A percentile compares a stretch with the other conserved stretches of the same genome.
These are phyloP conservation scores for Aurantiochytrium sp. DNA, from an alignment of 108 stramenopile species.

Conservation along the genomic window DNA sequence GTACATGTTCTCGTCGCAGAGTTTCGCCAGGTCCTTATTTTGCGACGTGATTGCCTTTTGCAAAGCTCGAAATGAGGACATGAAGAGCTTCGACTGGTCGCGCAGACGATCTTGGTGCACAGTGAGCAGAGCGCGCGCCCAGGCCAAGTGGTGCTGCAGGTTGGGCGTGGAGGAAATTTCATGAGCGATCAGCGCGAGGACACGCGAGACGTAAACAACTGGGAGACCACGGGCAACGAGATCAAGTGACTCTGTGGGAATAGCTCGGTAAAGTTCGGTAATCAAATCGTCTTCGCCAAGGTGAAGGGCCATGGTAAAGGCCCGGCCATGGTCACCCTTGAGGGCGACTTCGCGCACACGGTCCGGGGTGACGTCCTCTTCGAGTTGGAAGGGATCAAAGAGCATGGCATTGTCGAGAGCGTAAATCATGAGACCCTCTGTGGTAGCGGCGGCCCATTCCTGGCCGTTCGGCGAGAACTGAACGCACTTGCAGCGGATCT, in stretches of 20 bases:
- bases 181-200: neutral
- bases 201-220: neutral
- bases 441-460: constrained; percentile 49
- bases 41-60: neutral
- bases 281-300: constrained; percentile 31
- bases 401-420: constrained; percentile 40
- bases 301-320: constrained; percentile 42
- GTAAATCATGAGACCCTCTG: constrained; percentile 47
- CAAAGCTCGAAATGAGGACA: neutral
- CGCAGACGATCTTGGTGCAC: neutral
- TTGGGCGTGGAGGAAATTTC: neutral
- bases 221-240: neutral
- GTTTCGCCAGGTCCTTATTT: neutral
- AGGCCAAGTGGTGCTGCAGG: neutral
- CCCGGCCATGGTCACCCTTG: constrained; percentile 22
- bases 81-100: constrained; percentile 1
- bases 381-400: constrained; percentile 53
- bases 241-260: constrained; percentile 1
- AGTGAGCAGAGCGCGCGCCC: neutral
- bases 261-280: neutral
- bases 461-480: constrained; percentile 48
- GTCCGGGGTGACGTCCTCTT: constrained; percentile 27
- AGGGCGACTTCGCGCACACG: neutral
- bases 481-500: constrained; percentile 31
- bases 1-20: constrained; percentile 7